phyloP scores from a whole-genome alignment of 2,329 filamentous ascomycete genomes.

The Akanthomyces muscarius region DNA sequence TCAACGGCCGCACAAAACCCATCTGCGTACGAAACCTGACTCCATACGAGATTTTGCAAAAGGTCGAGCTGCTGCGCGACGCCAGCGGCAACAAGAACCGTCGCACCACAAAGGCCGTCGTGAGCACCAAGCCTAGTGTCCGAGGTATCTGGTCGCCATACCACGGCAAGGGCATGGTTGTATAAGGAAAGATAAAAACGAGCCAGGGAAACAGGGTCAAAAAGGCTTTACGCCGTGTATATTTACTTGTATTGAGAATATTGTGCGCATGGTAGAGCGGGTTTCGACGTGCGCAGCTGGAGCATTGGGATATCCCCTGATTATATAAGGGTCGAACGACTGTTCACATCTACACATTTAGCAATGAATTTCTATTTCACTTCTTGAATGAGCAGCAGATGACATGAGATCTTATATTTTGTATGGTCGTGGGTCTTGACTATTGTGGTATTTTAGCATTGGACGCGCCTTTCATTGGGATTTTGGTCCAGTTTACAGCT shows the following conservation, averaged over 20 bases:
- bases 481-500: conserved; percentile 37
- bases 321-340: conserved; percentile 12
- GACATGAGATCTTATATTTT: not conserved
- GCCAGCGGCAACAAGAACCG: conserved; percentile 71
- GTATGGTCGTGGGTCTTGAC: not conserved
- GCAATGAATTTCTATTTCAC: conserved; percentile 10
- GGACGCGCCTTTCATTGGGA: not conserved
- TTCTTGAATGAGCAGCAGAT: not conserved
- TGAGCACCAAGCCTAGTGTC: conserved; percentile 61
- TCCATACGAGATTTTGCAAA: conserved; percentile 73
- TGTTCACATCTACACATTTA: conserved; percentile 15
- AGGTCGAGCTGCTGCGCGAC: conserved; percentile 69
- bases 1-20: conserved; percentile 82
- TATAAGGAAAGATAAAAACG: conserved; percentile 34
- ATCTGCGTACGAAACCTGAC: conserved; percentile 88
- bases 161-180: conserved; percentile 55
- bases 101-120: conserved; percentile 59
- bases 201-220: not conserved
- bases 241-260: conserved; percentile 13
- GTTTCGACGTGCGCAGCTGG: conserved; percentile 13
- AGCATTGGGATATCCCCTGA: conserved; percentile 15
- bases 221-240: conserved; percentile 13
- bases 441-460: conserved; percentile 19
- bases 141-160: conserved; percentile 69
- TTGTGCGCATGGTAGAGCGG: conserved; percentile 10